Evolutionary conservation across 208 protist species (phyloP).

Genomic region (Wallacemonas sp.): DNA sequence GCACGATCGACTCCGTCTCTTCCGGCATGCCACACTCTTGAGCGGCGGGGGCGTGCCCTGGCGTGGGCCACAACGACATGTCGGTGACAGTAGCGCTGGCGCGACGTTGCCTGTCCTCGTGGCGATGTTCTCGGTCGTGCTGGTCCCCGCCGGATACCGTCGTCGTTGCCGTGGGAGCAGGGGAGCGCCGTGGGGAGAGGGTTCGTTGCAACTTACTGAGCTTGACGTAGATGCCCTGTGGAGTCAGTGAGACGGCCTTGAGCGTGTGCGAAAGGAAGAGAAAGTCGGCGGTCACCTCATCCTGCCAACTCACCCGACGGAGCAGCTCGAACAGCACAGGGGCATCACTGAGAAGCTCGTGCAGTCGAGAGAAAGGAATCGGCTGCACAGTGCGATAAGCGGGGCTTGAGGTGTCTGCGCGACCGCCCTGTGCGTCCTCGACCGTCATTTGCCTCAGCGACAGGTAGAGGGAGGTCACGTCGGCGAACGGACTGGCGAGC

Average conservation of each 20-base stretch:
- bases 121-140: too few relatives aligned
- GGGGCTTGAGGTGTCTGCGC: background rate
- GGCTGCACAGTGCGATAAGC: background rate
- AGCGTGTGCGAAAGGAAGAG: slow-evolving; percentile 3
- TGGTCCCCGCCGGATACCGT: too few relatives aligned
- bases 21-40: too few relatives aligned
- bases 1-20: background rate
- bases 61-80: background rate
- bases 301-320: slow-evolving; percentile 1
- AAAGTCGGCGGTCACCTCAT: slow-evolving; percentile 9
- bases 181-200: background rate
- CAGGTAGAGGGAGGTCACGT: slow-evolving; percentile 3
- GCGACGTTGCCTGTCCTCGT: too few relatives aligned
- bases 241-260: slow-evolving; percentile 1
- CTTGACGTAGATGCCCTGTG: slow-evolving; percentile 1
- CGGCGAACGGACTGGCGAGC: background rate
- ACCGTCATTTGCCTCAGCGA: background rate
- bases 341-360: slow-evolving; percentile 7
- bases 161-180: too few relatives aligned
- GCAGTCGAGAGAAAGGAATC: slow-evolving; percentile 6
- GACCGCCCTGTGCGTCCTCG: background rate
- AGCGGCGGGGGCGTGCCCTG: too few relatives aligned
- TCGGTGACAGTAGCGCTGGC: background rate
- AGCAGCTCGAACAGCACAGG: background rate
- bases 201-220: background rate